Base-by-base conservation (phyloP, 371 early-diverging fungal genomes). In the Mortierella sp. region DNA sequence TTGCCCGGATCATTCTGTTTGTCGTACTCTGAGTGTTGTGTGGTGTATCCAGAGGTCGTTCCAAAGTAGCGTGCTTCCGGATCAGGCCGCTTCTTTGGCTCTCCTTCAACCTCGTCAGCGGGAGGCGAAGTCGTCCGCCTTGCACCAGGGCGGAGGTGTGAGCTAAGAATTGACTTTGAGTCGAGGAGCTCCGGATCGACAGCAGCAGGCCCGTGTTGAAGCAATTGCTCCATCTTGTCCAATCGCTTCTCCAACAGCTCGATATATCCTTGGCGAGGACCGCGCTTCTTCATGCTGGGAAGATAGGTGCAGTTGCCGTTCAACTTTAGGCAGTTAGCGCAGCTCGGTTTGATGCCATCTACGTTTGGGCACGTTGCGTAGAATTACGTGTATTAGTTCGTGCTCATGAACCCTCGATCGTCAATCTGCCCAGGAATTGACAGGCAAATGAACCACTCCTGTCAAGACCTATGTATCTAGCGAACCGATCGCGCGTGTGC, bases 311-410 rank as follows among this genome's bases (percentile, higher is more conserved):
- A 98, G 57, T 87, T 79, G 6, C 90, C 79, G 19, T 90, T 89
- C 37, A 92, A 88, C 73, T 94, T 93, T 44, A 89, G 79, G 84
- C 98, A 98, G 81, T 96, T 95, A 19, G 91, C 89, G 87, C 98
- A 98, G 37, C 92, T 90, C 2, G 95, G 95, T 69, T 94, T 93
- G n/a, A 90, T 89, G 34, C 97, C 96, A 83, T 96, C 96, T 90
- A 87, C 81, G 76, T 83, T 48, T 34, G n/a, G 43, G 44, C 26
- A 57, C 51, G n/a, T 43, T 5, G 13, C n/a, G 28, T 4, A 46
- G 14, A 48, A 69, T 40, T 40, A 61, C 55, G 46, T 59, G 24
- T 64, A 64, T 64, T 64, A 64, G 64, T 34, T 34, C 59, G 61
- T 51, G 37, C 10, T 46, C 69, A 40, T 55, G 26, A 6, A 40